Conservation (phyloP, 176 grass and related monocot genomes). For the Melocanna baccifera region DNA sequence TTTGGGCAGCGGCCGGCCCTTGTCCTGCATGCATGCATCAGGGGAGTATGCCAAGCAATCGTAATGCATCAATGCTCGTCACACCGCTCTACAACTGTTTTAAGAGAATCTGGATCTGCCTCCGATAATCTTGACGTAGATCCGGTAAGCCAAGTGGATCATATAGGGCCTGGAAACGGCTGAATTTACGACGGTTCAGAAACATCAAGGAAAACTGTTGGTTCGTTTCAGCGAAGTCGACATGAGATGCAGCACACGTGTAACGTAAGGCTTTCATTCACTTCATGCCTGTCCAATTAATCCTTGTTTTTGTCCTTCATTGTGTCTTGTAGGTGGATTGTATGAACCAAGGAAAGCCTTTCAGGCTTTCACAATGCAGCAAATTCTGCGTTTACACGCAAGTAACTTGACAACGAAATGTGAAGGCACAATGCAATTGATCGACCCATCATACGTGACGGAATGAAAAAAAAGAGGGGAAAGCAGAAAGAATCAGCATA, state of each 20-base stretch:
- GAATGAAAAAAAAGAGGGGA: background rate
- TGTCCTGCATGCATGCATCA: slow-evolving; percentile 22
- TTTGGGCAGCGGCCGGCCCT: slow-evolving; percentile 55
- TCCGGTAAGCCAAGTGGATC: background rate
- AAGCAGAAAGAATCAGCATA: background rate
- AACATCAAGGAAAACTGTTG: background rate
- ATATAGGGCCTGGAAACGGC: background rate
- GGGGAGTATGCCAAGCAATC: background rate
- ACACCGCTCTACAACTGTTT: background rate
- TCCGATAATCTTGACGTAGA: background rate
- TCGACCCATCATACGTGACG: background rate
- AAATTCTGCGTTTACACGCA: background rate
- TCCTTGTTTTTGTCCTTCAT: background rate
- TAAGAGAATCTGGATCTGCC: background rate
- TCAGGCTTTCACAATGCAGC: background rate
- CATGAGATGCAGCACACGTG: background rate
- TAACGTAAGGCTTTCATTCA: background rate
- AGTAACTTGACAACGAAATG: background rate
- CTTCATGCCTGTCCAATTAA: background rate
- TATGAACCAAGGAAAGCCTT: background rate
- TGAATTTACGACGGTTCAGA: background rate
- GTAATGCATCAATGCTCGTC: background rate
- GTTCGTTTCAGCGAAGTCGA: background rate
- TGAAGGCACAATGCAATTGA: background rate
- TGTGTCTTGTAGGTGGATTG: background rate